Conservation (phyloP, 768 basidiomycete genomes). For the Trametes gibbosa region DNA sequence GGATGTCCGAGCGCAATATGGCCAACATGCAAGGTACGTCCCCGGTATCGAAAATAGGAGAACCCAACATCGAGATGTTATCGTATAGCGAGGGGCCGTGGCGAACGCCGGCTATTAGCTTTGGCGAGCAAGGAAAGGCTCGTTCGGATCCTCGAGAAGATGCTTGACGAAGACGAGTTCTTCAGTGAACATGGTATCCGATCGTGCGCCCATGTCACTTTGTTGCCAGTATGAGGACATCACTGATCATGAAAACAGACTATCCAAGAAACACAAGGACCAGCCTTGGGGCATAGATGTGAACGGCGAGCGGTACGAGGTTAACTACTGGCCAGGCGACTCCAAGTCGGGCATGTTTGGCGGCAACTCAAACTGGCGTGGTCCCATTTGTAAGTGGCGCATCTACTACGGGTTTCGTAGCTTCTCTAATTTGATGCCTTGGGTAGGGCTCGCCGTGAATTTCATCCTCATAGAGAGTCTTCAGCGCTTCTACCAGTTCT, state of each 20-base stretch:
- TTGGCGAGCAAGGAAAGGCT: constrained; percentile 91
- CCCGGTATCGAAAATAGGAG: background rate
- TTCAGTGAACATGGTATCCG: constrained; percentile 93
- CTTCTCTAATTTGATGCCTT: background rate
- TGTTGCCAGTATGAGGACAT: background rate
- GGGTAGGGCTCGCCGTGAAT: constrained; percentile 89
- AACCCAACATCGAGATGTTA: background rate
- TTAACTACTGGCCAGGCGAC: constrained; percentile 98
- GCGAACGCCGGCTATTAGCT: constrained; percentile 84
- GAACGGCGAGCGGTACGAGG: constrained; percentile 87
- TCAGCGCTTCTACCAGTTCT: constrained; percentile 97
- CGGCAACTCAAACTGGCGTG: constrained; percentile 97
- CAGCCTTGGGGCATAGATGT: constrained; percentile 95
- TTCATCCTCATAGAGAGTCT: constrained; percentile 94
- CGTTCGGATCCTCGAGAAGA: constrained; percentile 85
- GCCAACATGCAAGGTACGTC: constrained; percentile 85
- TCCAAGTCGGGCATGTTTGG: constrained; percentile 98
- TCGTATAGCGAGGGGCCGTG: constrained; percentile 57
- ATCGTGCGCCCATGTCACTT: constrained; percentile 58
- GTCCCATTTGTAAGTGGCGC: constrained; percentile 70
- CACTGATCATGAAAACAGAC: constrained; percentile 38
- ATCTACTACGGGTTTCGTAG: background rate
- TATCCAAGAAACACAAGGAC: constrained; percentile 89
- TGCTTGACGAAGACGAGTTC: constrained; percentile 97
- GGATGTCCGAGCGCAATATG: constrained; percentile 86